Evolutionary conservation across 2,329 filamentous ascomycete genomes (phyloP).

Genomic region (Epichloe glyceriae): DNA sequence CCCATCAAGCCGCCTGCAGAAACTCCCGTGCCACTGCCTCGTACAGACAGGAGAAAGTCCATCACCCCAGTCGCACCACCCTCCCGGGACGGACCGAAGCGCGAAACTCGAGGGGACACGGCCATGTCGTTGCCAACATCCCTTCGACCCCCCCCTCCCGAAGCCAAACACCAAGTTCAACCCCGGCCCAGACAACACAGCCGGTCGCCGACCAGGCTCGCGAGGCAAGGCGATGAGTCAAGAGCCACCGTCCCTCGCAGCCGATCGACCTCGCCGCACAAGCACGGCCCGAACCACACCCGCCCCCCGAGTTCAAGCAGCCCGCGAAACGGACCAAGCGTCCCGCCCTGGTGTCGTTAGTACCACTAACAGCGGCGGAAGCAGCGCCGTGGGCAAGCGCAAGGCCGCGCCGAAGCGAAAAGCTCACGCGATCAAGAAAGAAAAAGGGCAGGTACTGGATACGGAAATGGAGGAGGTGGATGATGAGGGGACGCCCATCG

Average conservation of each 20-base stretch:
- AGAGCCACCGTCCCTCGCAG: constrained; percentile 37
- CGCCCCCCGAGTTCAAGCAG: constrained; percentile 31
- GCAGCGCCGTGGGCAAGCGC: constrained; percentile 57
- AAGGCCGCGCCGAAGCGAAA: constrained; percentile 59
- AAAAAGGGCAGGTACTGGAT: constrained; percentile 29
- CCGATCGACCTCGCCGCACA: constrained; percentile 40
- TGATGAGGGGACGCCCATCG: constrained; percentile 56
- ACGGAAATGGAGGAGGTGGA: constrained; percentile 46
- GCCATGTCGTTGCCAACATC: background rate
- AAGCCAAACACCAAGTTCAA: constrained; percentile 22
- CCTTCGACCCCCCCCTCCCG: constrained; percentile 19
- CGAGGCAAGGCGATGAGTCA: constrained; percentile 39
- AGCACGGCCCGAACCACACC: constrained; percentile 47
- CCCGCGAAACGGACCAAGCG: constrained; percentile 49
- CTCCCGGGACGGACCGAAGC: constrained; percentile 20
- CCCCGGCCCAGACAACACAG: constrained; percentile 21
- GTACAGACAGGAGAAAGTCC: constrained; percentile 20
- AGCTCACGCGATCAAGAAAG: constrained; percentile 35
- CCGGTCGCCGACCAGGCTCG: constrained; percentile 33
- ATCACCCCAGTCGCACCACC: constrained; percentile 18
- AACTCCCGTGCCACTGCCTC: constrained; percentile 25
- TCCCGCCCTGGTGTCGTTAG: constrained; percentile 59
- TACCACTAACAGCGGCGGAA: constrained; percentile 45
- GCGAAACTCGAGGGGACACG: constrained; percentile 32
- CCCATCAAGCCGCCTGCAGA: constrained; percentile 21